A percentile compares a stretch with the other conserved stretches of the same genome.
These are phyloP conservation scores for Ogataea siamensis DNA, from an alignment of 805 yeast species.

Conservation along the genomic window DNA sequence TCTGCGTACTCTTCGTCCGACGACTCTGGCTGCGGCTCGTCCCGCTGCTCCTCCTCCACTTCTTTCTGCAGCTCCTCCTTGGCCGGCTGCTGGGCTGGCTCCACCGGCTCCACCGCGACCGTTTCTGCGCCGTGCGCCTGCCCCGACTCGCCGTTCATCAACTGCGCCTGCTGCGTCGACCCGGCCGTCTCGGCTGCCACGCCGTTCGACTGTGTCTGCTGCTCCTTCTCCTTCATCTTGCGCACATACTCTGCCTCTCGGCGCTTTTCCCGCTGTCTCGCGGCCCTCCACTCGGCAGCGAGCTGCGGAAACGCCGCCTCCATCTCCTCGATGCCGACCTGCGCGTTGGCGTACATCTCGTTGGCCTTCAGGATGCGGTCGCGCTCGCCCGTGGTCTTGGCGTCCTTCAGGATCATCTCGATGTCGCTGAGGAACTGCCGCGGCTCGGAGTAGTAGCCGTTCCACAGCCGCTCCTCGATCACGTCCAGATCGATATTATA, in stretches of 20 bases:
- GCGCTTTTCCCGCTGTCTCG: conserved; percentile 61
- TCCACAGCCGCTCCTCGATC: conserved; percentile 94
- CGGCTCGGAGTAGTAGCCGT: conserved; percentile 92
- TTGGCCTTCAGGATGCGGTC: conserved; percentile 80
- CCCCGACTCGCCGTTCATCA: conserved; percentile 14
- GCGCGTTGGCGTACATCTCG: conserved; percentile 95
- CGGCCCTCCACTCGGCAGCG: conserved; percentile 68
- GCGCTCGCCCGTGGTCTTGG: conserved; percentile 71
- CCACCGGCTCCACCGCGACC: conserved; percentile 16
- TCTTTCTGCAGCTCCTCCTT: conserved; percentile 17
- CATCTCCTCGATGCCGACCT: conserved; percentile 91
- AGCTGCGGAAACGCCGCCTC: conserved; percentile 62
- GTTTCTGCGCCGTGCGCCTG: conserved; percentile 5
- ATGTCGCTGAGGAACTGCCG: conserved; percentile 84
- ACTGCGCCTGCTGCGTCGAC: conserved; percentile 19
- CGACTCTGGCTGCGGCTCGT: conserved; percentile 8
- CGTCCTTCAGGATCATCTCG: conserved; percentile 78
- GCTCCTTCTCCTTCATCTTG: conserved; percentile 28
- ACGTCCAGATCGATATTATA: conserved; percentile 92
- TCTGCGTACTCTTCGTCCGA: conserved; percentile 25
- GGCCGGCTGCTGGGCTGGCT: conserved; percentile 11
- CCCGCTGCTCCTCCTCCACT: conserved; percentile 13
- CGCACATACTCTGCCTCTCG: conserved; percentile 46
- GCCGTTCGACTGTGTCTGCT: background rate
- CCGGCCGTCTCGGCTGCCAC: conserved; percentile 1